These are phyloP conservation scores for Bretschneidera sinensis DNA, from an alignment of 345 rosid species.

Conservation along the genomic window DNA sequence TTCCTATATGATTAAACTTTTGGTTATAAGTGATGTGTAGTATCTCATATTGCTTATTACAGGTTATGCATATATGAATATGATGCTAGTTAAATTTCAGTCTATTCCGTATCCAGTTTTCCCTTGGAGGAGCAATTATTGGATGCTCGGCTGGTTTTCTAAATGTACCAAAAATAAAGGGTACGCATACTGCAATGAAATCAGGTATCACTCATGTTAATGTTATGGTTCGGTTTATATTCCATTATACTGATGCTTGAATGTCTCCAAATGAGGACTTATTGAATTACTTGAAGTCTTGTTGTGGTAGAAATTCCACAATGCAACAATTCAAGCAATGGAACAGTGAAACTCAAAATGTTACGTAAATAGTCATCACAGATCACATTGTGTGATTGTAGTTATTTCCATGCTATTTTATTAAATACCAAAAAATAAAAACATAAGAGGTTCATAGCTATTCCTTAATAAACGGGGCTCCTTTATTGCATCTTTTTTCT, in stretches of 20 bases:
- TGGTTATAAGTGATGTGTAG: no score
- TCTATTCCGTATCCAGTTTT: constrained; percentile 97
- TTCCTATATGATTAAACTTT: no score
- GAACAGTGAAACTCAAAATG: no score
- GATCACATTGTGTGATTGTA: no score
- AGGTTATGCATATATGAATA: constrained; percentile 39
- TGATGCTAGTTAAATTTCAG: constrained; percentile 94
- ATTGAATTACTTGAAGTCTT: neutral
- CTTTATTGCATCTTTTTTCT: no score
- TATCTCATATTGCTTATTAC: constrained; percentile 6
- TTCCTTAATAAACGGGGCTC: no score
- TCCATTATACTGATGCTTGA: neutral
- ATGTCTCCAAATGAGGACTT: neutral
- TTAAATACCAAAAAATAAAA: no score
- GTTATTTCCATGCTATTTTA: no score
- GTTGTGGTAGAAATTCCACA: no score
- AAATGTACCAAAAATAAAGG: constrained; percentile 96
- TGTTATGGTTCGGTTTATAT: neutral
- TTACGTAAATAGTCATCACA: no score
- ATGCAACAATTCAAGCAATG: no score
- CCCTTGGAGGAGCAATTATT: constrained; percentile 92
- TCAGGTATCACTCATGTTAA: constrained; percentile 49
- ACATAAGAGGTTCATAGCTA: no score
- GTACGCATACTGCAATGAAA: constrained; percentile 97
- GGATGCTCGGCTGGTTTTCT: constrained; percentile 98